These are phyloP conservation scores for Begonia fuchsioides DNA, from an alignment of 306 rosid species.

Conservation along the genomic window DNA sequence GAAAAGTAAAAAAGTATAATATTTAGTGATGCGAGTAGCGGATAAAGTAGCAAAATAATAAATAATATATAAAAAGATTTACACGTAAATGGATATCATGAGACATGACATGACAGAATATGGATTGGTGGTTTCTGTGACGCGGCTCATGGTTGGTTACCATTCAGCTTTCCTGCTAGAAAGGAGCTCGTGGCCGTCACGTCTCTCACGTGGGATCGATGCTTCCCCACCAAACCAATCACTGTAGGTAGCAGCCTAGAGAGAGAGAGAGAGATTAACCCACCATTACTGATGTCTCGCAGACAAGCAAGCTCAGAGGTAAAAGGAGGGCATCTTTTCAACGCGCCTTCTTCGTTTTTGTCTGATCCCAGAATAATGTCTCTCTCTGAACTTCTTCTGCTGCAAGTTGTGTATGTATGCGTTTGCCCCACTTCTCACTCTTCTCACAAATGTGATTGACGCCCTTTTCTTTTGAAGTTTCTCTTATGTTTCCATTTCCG, in stretches of 20 bases:
- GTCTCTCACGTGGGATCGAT: constrained; percentile 35
- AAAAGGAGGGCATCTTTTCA: neutral
- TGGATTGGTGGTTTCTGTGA: constrained; percentile 5
- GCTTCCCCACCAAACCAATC: constrained; percentile 23
- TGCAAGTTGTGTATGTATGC: constrained; percentile 9
- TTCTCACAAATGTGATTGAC: constrained; percentile 2
- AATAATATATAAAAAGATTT: too few species aligned
- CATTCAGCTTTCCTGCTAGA: constrained; percentile 11
- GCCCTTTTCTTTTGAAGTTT: neutral
- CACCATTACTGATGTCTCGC: constrained; percentile 18
- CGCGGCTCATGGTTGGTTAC: constrained; percentile 38
- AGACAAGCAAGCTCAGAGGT: constrained; percentile 6
- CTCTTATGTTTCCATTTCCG: constrained; percentile 1
- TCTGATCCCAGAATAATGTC: neutral
- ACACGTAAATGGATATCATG: too few species aligned
- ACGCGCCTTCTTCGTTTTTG: constrained; percentile 1
- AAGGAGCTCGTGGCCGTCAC: constrained; percentile 31
- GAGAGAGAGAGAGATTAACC: too few species aligned
- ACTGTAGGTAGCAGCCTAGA: neutral
- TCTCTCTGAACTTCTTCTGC: constrained; percentile 1
- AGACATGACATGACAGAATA: too few species aligned
- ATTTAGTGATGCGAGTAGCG: too few species aligned
- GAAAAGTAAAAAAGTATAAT: too few species aligned
- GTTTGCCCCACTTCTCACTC: constrained; percentile 9
- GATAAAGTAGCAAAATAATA: too few species aligned